A percentile compares a stretch with the other conserved stretches of the same genome.
These are phyloP conservation scores for Grifola frondosa DNA, from an alignment of 1,284 basidiomycete species.

Conservation along the genomic window DNA sequence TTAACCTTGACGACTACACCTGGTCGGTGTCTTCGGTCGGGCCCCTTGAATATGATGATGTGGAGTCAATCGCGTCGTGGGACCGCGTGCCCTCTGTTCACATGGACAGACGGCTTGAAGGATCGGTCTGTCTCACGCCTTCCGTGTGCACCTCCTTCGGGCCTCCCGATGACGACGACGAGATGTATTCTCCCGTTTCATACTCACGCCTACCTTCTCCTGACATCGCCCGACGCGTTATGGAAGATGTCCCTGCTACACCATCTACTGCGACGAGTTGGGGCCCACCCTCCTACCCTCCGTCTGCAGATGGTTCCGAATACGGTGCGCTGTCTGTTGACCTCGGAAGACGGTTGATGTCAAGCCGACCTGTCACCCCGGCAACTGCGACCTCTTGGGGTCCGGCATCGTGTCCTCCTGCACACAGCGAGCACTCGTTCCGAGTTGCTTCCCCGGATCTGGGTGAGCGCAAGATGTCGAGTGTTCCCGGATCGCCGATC, in stretches of 20 bases:
- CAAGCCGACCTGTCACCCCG: slow-evolving; percentile 38
- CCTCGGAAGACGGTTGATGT: slow-evolving; percentile 38
- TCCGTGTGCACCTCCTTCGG: slow-evolving; percentile 44
- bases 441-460: slow-evolving; percentile 23
- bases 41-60: slow-evolving; percentile 44
- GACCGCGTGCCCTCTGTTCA: slow-evolving; percentile 43
- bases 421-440: slow-evolving; percentile 32
- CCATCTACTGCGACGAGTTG: slow-evolving; percentile 45
- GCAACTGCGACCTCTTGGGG: slow-evolving; percentile 48
- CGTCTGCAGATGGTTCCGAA: slow-evolving; percentile 33
- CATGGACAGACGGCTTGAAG: slow-evolving; percentile 50
- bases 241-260: slow-evolving; percentile 47
- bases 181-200: slow-evolving; percentile 27
- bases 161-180: slow-evolving; percentile 33
- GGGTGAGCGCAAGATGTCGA: slow-evolving; percentile 15
- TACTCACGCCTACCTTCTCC: slow-evolving; percentile 36
- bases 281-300: slow-evolving; percentile 46
- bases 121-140: slow-evolving; percentile 60
- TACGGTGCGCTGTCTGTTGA: slow-evolving; percentile 42
- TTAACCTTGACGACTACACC: slow-evolving; percentile 63
- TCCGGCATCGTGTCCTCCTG: slow-evolving; percentile 42
- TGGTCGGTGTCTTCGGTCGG: slow-evolving; percentile 72
- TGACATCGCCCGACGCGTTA: slow-evolving; percentile 43
- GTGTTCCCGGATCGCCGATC: slow-evolving; percentile 13
- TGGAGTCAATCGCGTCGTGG: slow-evolving; percentile 38